Evolutionary conservation across 2,329 filamentous ascomycete species (phyloP).

Genomic region (Colletotrichum destructivum): DNA sequence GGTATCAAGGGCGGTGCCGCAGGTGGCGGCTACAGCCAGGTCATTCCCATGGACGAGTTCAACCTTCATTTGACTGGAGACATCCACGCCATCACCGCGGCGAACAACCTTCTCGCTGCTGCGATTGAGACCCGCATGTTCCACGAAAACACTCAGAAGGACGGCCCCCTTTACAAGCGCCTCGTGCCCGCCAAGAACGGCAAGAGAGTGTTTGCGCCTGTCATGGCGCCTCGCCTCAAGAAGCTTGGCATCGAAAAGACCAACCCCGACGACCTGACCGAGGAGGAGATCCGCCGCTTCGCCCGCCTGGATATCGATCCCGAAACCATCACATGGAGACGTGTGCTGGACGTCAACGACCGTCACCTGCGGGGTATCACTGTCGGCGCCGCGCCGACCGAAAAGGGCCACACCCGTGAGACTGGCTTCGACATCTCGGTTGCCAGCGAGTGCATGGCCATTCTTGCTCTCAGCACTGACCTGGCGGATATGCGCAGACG

Average conservation of each 20-base stretch:
- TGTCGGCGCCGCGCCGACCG: constrained; percentile 88
- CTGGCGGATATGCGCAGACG: constrained; percentile 92
- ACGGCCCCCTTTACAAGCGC: constrained; percentile 87
- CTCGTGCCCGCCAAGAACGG: constrained; percentile 93
- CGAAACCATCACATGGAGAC: constrained; percentile 96
- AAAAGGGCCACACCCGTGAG: constrained; percentile 89
- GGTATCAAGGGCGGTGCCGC: constrained; percentile 99
- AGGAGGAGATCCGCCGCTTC: constrained; percentile 89
- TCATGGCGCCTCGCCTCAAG: constrained; percentile 94
- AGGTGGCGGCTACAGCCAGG: constrained; percentile 97
- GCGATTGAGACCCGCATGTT: constrained; percentile 99
- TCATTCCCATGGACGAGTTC: constrained; percentile 99
- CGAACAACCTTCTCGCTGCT: constrained; percentile 96
- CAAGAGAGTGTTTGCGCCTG: constrained; percentile 85
- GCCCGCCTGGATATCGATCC: constrained; percentile 97
- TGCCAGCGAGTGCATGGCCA: constrained; percentile 98
- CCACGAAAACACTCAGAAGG: constrained; percentile 96
- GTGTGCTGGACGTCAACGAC: constrained; percentile 97
- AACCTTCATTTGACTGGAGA: constrained; percentile 98
- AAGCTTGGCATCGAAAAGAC: constrained; percentile 98
- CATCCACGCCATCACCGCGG: constrained; percentile 96
- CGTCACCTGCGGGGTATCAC: constrained; percentile 92
- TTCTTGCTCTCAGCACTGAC: constrained; percentile 91
- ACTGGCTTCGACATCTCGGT: constrained; percentile 99
- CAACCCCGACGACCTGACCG: constrained; percentile 89